These are phyloP conservation scores for Penicillium digitatum DNA, from an alignment of 2,329 filamentous ascomycete species.

Conservation along the genomic window DNA sequence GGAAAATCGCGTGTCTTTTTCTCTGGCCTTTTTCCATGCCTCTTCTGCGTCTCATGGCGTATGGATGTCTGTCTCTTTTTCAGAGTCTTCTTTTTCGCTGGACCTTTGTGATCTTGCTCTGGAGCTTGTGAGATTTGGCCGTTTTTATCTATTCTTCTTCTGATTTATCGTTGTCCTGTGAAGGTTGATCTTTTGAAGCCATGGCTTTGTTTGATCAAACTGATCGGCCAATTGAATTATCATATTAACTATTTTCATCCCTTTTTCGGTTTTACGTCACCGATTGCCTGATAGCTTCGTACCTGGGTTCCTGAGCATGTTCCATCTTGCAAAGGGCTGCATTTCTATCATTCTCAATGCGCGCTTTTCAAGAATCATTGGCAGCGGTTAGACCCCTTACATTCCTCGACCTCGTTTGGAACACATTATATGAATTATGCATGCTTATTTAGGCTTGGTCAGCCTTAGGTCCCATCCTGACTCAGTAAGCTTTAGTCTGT, in stretches of 20 bases:
- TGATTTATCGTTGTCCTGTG: neutral
- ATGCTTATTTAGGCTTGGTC: neutral
- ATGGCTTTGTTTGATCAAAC: neutral
- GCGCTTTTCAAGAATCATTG: neutral
- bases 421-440: no score
- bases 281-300: neutral
- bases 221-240: slow-evolving; percentile 4
- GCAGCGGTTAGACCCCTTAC: neutral
- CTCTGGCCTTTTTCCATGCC: slow-evolving; percentile 3
- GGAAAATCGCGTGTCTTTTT: slow-evolving; percentile 7
- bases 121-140: slow-evolving; percentile 6
- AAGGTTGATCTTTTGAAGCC: neutral
- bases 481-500: neutral
- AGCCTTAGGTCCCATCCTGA: slow-evolving; percentile 12
- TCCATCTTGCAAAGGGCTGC: neutral
- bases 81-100: neutral
- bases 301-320: neutral
- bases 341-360: neutral
- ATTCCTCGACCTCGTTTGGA: neutral
- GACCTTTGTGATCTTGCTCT: slow-evolving; percentile 9
- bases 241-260: neutral
- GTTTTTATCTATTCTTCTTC: slow-evolving; percentile 12
- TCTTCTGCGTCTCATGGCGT: slow-evolving; percentile 10
- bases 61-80: slow-evolving; percentile 13
- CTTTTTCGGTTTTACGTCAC: neutral